Evolutionary conservation across 169 alveolate species (phyloP).

Genomic region (Plasmodium malariae): DNA sequence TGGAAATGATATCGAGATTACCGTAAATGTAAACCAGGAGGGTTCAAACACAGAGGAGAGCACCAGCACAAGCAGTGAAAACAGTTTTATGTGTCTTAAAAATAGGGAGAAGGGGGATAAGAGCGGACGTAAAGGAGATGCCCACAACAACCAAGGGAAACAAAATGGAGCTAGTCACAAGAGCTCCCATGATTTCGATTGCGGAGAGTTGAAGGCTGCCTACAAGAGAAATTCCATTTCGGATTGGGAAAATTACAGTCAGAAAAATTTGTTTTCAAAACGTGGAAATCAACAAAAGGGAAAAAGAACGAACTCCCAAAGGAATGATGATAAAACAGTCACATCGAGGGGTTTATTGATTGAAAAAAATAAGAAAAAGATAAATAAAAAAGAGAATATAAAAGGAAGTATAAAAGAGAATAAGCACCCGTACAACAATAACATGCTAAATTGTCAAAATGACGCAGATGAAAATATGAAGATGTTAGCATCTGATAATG

Average conservation of each 20-base stretch:
- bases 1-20: slow-evolving; percentile 44
- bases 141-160: neutral
- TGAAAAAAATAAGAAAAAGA: neutral
- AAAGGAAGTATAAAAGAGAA: too few relatives aligned
- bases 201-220: neutral
- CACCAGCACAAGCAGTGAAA: slow-evolving; percentile 15
- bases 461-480: slow-evolving; percentile 24
- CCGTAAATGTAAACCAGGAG: slow-evolving; percentile 36
- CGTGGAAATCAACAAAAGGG: neutral
- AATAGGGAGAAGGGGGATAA: neutral
- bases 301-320: neutral
- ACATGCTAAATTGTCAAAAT: too few relatives aligned
- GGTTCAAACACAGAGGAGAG: neutral
- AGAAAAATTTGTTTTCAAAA: neutral
- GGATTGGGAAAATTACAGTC: slow-evolving; percentile 51
- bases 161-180: too few relatives aligned
- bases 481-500: slow-evolving; percentile 28
- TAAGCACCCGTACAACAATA: too few relatives aligned
- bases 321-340: neutral
- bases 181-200: too few relatives aligned
- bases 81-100: neutral
- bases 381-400: neutral
- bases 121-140: neutral
- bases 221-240: slow-evolving; percentile 66
- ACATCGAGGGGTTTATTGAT: too few relatives aligned